These are phyloP conservation scores for Ceratobasidium sp. DNA, from an alignment of 1,284 basidiomycete species.

Conservation along the genomic window DNA sequence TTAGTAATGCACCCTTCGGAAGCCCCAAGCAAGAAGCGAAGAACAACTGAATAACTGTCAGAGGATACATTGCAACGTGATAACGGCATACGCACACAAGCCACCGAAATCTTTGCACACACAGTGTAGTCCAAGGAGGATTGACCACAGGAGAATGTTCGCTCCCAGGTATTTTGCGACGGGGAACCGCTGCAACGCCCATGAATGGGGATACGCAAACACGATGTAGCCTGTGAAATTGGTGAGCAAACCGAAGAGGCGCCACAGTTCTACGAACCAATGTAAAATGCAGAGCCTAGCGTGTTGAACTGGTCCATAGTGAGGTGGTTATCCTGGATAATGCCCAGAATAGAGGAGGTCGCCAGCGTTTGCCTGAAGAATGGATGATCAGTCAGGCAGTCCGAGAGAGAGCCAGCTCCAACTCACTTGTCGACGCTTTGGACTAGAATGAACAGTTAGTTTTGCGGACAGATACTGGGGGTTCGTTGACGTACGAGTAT, in stretches of 20 bases:
- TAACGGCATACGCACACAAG: slow-evolving; percentile 42
- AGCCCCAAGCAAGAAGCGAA: slow-evolving; percentile 49
- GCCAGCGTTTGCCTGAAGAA: slow-evolving; percentile 43
- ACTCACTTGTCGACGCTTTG: slow-evolving; percentile 47
- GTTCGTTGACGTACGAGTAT: slow-evolving; percentile 43
- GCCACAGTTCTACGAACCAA: slow-evolving; percentile 42
- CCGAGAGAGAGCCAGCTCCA: background rate
- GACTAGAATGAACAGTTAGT: slow-evolving; percentile 36
- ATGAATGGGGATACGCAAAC: slow-evolving; percentile 47
- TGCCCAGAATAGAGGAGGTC: slow-evolving; percentile 45
- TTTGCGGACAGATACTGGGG: background rate
- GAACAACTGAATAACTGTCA: slow-evolving; percentile 43
- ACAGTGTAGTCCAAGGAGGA: slow-evolving; percentile 44
- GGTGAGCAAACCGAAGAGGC: background rate
- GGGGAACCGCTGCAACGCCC: slow-evolving; percentile 47
- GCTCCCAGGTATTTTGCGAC: slow-evolving; percentile 46
- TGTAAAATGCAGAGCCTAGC: slow-evolving; percentile 49
- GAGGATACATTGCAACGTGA: slow-evolving; percentile 1
- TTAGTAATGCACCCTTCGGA: slow-evolving; percentile 48
- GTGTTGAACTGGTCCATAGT: slow-evolving; percentile 46
- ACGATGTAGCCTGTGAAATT: slow-evolving; percentile 44
- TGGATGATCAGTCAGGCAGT: background rate
- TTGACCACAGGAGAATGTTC: slow-evolving; percentile 48
- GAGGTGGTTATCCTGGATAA: slow-evolving; percentile 45
- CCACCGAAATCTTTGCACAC: slow-evolving; percentile 43